Base-by-base conservation (phyloP, 192 early-diverging fungal species). In the Mortierella antarctica region DNA sequence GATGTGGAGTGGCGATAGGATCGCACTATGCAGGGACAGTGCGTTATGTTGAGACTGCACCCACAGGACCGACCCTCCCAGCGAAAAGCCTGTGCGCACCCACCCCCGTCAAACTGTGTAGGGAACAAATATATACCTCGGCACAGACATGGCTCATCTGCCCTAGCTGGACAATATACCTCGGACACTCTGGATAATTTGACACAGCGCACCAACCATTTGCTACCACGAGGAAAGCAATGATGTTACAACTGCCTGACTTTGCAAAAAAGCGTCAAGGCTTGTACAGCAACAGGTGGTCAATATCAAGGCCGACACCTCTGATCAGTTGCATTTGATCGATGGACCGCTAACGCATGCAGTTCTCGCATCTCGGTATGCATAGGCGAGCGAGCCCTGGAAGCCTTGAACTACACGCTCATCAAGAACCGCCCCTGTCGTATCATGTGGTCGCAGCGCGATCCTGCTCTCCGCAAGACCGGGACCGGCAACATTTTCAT, bases 361-460 rank as follows among this genome's bases (percentile, higher is more conserved):
- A 4, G 18, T 71, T 40, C 62, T 4, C 55, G n/a, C n/a, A 55
- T 76, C 44, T 31, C 31, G 31, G 1, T 3, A 31, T 31, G 31
- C 18, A 57, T 86, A 89, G 91, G 94, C 59, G 94, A 98, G 86
- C 91, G 93, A 71, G 98, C 98, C 61, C 84, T 99, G 65, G 95
- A 98, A 69, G 79, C 86, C 55, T 90, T 99, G 65, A 99, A 99
- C 94, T 99, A 98, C 87, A 93, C 95, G 54, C 85, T 91, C 82
- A 92, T 99, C 85, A 97, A 96, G 89, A 95, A 92, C 67, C 92
- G 92, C 67, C 89, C 96, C 50, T 98, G 98, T 89, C 95, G 98
- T 75, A 99, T 99, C 88, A 99, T 99, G 98, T 99, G 97, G 97
- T 98, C 96, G 50, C 96, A 99, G 89, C 95, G 98, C 73, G 97